These are phyloP conservation scores for Didymella glomerata DNA, from an alignment of 2,329 filamentous ascomycete species.

Conservation along the genomic window DNA sequence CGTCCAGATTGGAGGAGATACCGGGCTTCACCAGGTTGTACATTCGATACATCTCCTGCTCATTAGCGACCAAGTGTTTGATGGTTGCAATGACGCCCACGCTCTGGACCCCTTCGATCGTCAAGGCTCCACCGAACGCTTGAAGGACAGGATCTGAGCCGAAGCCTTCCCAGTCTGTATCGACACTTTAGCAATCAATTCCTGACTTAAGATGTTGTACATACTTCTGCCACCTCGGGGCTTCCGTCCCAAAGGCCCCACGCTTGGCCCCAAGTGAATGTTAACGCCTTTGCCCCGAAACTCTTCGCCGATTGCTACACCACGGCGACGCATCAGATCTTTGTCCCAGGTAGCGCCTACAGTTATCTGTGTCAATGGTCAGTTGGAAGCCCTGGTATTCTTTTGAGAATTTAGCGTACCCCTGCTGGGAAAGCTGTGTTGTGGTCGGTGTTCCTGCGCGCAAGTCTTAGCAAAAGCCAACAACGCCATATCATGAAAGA, in stretches of 20 bases:
- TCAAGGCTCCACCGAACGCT: conserved; percentile 78
- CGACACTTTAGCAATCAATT: conserved; percentile 5
- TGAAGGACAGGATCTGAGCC: conserved; percentile 74
- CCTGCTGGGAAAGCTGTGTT: conserved; percentile 80
- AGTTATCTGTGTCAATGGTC: conserved; percentile 52
- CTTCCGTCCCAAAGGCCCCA: conserved; percentile 74
- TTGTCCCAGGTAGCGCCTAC: conserved; percentile 79
- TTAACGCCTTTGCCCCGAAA: conserved; percentile 78
- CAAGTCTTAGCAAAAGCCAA: neutral
- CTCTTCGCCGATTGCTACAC: conserved; percentile 73
- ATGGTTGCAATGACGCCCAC: conserved; percentile 76
- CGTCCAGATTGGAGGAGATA: conserved; percentile 71
- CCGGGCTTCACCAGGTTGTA: conserved; percentile 51
- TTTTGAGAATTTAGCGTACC: conserved; percentile 54
- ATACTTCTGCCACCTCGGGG: conserved; percentile 67
- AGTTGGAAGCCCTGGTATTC: neutral
- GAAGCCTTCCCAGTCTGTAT: conserved; percentile 72
- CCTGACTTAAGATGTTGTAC: neutral
- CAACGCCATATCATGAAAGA: neutral
- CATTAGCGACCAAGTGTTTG: conserved; percentile 76
- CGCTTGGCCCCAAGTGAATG: conserved; percentile 73
- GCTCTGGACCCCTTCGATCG: conserved; percentile 77
- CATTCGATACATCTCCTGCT: conserved; percentile 68
- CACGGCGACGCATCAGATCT: conserved; percentile 72
- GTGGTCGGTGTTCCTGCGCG: conserved; percentile 67